Base-by-base conservation (phyloP, 2,329 filamentous ascomycete species). In the Fusarium odoratissimum region DNA sequence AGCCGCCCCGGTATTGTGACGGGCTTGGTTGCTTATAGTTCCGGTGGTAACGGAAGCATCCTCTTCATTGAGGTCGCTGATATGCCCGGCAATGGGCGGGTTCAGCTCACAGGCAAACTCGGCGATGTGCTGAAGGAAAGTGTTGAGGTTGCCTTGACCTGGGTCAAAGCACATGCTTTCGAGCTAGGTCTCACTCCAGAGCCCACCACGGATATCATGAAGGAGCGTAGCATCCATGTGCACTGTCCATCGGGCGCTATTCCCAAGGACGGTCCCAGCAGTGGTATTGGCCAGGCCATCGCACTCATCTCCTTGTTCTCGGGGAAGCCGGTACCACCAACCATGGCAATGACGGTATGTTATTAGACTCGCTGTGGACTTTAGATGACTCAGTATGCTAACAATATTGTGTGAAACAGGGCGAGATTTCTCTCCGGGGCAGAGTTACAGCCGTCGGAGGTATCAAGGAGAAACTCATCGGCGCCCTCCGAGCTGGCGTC, bases 401-500 rank as follows among this genome's bases (percentile, higher is more conserved):
- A 81, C 64, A 64, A 49, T 69, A 35, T 61, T 70, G 52, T 57
- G 74, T 75, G 61, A 51, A 63, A 82, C 80, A 90, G 87, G 90
- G 90, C 71, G 90, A 92, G 79, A 90, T 92, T 69, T 94, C 93
- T 63, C 89, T 99, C 31, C 90, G 96, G 45, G 96, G 96, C 28
- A 91, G 95, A 73, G 93, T 99, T 63, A 94, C 96, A 83, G 94
- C 95, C 31, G 96, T 99, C 40, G 96, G 96, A 59, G 96, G 96
- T 23, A 98, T 99, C 84, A 98, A 98, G 84, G 95, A 99, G 89
- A 99, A 99, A 83, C 87, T 98, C 59, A 98, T 99, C 79, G 96
- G 96, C 28, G 96, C 96, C 13, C 86, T 97, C 79, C 89, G 95
- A 61, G 96, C 96, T 4, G 96, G 96, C 33, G 95, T 99, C 69